Evolutionary conservation across 495 filamentous ascomycete species (phyloP).

Genomic region (Saxispiralis lemnorum): DNA sequence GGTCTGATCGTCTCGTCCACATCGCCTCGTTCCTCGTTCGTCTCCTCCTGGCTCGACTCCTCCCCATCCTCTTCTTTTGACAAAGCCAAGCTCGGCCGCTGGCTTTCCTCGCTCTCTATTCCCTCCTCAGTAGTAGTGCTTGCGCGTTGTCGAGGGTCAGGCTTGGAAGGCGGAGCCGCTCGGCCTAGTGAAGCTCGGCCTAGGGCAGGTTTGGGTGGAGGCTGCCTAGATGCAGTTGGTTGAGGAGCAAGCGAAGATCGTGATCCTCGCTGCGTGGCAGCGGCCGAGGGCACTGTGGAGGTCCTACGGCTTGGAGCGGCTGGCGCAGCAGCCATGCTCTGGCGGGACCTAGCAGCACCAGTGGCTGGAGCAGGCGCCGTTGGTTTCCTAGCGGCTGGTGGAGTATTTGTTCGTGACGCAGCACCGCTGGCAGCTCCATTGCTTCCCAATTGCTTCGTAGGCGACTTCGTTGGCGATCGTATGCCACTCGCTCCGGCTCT

Average conservation of each 20-base stretch:
- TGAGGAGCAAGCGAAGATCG: slow-evolving; percentile 18
- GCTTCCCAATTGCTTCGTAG: slow-evolving; percentile 54
- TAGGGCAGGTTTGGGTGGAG: slow-evolving; percentile 14
- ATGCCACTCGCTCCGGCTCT: slow-evolving; percentile 8
- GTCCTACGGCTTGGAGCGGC: slow-evolving; percentile 2
- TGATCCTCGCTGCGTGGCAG: slow-evolving; percentile 16
- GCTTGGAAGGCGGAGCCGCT: background rate
- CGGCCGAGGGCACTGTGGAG: slow-evolving; percentile 3
- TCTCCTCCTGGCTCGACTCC: background rate
- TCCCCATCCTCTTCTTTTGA: slow-evolving; percentile 1
- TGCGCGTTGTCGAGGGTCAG: background rate
- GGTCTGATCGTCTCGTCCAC: slow-evolving; percentile 5
- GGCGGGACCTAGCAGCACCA: slow-evolving; percentile 31
- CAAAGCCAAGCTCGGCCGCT: slow-evolving; percentile 3
- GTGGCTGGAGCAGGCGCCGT: slow-evolving; percentile 23
- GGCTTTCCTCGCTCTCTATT: slow-evolving; percentile 5
- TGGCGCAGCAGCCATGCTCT: slow-evolving; percentile 23
- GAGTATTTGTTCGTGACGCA: slow-evolving; percentile 43
- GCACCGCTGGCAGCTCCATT: slow-evolving; percentile 36
- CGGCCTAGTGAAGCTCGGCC: background rate
- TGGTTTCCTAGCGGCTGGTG: slow-evolving; percentile 27
- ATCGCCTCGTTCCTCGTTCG: background rate
- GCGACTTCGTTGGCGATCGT: slow-evolving; percentile 62
- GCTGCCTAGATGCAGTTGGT: slow-evolving; percentile 9
- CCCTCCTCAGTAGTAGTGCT: slow-evolving; percentile 12